Percentiles rank a stretch among this genome's conserved stretches.
Conservation (phyloP, 2,329 filamentous ascomycete species). For the Penicillium hesseltinei region DNA sequence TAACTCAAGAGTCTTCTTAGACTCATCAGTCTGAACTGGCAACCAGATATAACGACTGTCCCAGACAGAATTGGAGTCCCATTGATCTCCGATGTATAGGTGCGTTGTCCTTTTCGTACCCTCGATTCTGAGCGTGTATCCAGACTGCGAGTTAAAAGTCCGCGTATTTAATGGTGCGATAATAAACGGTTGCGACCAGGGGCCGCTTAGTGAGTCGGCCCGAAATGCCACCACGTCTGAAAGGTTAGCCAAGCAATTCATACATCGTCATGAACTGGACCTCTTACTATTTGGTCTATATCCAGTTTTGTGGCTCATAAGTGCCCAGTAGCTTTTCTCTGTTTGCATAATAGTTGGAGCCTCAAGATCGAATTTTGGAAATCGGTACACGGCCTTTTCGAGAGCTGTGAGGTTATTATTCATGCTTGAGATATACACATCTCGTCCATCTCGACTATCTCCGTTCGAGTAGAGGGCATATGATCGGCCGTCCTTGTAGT, state of each 20-base stretch:
- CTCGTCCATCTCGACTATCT: constrained; percentile 54
- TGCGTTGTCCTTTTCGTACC: constrained; percentile 52
- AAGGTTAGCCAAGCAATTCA: not conserved
- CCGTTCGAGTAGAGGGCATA: constrained; percentile 62
- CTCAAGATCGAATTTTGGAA: constrained; percentile 60
- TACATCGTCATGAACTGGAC: fast-evolving
- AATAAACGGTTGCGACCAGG: constrained; percentile 57
- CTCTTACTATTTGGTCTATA: constrained; percentile 57
- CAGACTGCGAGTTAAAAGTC: constrained; percentile 55
- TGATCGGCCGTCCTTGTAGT: constrained; percentile 56
- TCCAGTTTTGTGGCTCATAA: constrained; percentile 64
- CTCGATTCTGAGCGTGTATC: constrained; percentile 49
- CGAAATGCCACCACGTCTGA: constrained; percentile 56
- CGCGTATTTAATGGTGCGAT: constrained; percentile 52
- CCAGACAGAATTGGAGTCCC: constrained; percentile 58
- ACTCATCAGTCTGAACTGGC: constrained; percentile 53
- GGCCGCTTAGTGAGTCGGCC: constrained; percentile 51
- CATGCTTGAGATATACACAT: constrained; percentile 57
- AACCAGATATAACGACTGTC: constrained; percentile 60
- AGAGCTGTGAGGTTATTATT: constrained; percentile 54
- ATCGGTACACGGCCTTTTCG: constrained; percentile 54
- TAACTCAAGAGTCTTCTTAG: constrained; percentile 50
- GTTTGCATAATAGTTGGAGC: constrained; percentile 62
- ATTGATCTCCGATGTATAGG: constrained; percentile 54
- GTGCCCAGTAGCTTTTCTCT: constrained; percentile 57